Base-by-base conservation (phyloP, 1,284 basidiomycete genomes). In the Boletus hoseneyae region DNA sequence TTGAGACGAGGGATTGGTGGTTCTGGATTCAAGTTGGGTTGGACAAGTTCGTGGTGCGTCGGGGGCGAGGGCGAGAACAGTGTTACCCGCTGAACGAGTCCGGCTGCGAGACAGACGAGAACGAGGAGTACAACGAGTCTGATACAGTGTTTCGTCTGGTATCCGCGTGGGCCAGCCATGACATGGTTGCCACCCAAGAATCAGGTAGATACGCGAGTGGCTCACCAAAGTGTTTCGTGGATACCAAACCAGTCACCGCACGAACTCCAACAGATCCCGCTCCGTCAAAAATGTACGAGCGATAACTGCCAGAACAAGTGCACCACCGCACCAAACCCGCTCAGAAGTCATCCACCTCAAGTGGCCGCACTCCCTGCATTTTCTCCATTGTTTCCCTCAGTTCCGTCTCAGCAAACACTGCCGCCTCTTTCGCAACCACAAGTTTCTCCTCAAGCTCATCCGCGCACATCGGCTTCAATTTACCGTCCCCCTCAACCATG, bases 361-460 rank as follows among this genome's bases (percentile, higher is more conserved):
- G 60, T n/a, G 83, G 82, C 56, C 71, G 73, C 46, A 77, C 67
- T 13, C 60, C 69, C 55, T 82, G 80, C 70, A 86, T 75, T 53
- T 71, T 79, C 62, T 81, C 78, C 85, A 90, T 87, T 16, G 77
- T 69, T 67, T 88, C 85, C 57, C 78, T 77, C 48, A 90, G 69
- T 67, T 88, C 85, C 29, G 79, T 76, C 70, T 89, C 87, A 1
- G 82, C 85, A 66, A 82, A 83, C 54, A 77, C 73, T 21, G 82
- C 80, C 18, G 79, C 83, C 65, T 85, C 83, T 66, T 80, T 85
- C 6, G 85, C 85, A 44, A 83, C 79, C 27, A 64, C 69, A 35
- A 89, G 68, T 64, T 83, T 87, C 68, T 82, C 78, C 70, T 90
- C 85, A 57, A 91, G 68, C 67, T 90, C 88, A 37, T 85, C 79